Evolutionary conservation across 1,139 yeast genomes (phyloP).

Genomic region (Candida smagusa): DNA sequence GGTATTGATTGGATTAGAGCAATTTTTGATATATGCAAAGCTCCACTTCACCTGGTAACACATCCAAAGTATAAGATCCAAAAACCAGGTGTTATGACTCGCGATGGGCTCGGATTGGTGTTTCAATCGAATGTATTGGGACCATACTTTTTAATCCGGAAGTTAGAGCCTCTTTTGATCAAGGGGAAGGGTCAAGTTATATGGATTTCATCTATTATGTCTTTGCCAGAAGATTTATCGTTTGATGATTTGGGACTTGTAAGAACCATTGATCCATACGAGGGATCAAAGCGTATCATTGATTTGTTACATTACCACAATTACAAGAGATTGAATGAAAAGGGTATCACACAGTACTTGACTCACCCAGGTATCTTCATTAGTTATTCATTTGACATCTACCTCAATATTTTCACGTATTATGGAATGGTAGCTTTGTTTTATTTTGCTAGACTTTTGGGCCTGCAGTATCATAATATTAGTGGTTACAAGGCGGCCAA

Average conservation of each 20-base stretch:
- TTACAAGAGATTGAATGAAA: conserved; percentile 42
- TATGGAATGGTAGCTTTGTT: conserved; percentile 84
- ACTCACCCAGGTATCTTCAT: conserved; percentile 95
- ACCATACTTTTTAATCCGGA: conserved; percentile 79
- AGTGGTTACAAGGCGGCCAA: conserved; percentile 87
- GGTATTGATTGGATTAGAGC: conserved; percentile 89
- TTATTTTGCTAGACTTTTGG: conserved; percentile 76
- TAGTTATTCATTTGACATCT: conserved; percentile 75
- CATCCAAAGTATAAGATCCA: conserved; percentile 83
- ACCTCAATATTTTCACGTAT: conserved; percentile 71
- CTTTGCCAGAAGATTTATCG: conserved; percentile 67
- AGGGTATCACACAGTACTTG: conserved; percentile 66
- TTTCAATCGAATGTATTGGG: conserved; percentile 96
- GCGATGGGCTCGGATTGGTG: conserved; percentile 77
- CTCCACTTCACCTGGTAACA: conserved; percentile 80
- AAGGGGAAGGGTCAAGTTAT: conserved; percentile 64
- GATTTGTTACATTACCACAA: conserved; percentile 80
- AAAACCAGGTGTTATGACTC: conserved; percentile 65
- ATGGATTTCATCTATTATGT: conserved; percentile 85
- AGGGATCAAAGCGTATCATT: conserved; percentile 85
- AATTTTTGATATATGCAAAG: conserved; percentile 53
- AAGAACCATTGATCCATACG: conserved; percentile 68
- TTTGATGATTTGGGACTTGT: conserved; percentile 72
- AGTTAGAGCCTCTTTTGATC: conserved; percentile 49
- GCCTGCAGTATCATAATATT: conserved; percentile 86